These are phyloP conservation scores for Mucor irregularis DNA, from an alignment of 371 early-diverging fungal genomes.

Conservation along the genomic window DNA sequence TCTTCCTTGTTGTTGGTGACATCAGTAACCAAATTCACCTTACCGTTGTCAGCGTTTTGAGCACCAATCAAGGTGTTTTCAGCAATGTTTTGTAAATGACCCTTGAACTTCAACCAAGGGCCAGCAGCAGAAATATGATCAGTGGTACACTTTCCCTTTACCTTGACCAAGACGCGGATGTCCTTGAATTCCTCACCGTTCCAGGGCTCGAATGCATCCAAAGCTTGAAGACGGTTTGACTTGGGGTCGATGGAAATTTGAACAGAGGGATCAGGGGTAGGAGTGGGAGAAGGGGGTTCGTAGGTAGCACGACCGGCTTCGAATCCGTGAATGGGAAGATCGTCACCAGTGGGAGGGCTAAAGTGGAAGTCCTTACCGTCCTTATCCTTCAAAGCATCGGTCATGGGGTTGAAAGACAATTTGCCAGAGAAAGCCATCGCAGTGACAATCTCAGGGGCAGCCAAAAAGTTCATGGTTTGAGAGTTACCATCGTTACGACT, in stretches of 20 bases:
- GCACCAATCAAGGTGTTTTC: constrained; percentile 97
- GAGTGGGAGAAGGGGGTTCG: constrained; percentile 60
- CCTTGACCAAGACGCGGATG: constrained; percentile 84
- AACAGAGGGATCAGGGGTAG: constrained; percentile 56
- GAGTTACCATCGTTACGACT: constrained; percentile 96
- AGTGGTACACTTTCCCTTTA: constrained; percentile 97
- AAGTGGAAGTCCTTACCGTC: constrained; percentile 79
- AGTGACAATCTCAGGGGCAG: constrained; percentile 95
- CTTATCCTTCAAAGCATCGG: constrained; percentile 73
- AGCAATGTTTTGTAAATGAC: constrained; percentile 95
- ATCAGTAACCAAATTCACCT: constrained; percentile 83
- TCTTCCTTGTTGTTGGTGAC: constrained; percentile 68
- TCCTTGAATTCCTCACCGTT: constrained; percentile 78
- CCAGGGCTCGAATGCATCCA: constrained; percentile 83
- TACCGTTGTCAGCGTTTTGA: constrained; percentile 86
- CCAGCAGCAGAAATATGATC: constrained; percentile 97
- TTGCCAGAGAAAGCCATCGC: constrained; percentile 90
- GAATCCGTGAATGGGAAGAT: constrained; percentile 86
- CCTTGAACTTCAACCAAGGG: constrained; percentile 97
- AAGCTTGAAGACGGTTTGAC: constrained; percentile 83
- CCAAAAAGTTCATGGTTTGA: constrained; percentile 91
- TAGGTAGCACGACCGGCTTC: constrained; percentile 74
- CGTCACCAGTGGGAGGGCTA: constrained; percentile 81
- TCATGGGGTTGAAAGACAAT: constrained; percentile 90
- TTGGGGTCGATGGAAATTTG: constrained; percentile 69